These are phyloP conservation scores for Hypomontagnella monticulosa DNA, from an alignment of 495 filamentous ascomycete species.

Conservation along the genomic window DNA sequence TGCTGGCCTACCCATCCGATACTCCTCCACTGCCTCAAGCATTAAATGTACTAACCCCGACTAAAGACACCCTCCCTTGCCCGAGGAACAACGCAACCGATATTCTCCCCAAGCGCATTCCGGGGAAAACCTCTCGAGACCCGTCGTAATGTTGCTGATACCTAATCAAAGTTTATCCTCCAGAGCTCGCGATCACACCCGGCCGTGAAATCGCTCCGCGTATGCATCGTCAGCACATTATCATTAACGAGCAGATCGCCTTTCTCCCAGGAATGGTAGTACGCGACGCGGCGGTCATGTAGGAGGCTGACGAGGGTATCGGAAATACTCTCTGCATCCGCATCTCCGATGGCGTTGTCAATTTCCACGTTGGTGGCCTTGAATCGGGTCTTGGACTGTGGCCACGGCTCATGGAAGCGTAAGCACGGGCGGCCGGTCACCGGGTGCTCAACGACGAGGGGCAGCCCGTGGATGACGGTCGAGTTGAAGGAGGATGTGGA, in stretches of 20 bases:
- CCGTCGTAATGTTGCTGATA: no score
- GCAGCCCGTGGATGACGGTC: conserved; percentile 52
- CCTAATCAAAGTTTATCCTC: conserved; percentile 34
- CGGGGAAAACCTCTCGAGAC: no score
- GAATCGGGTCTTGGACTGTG: conserved; percentile 58
- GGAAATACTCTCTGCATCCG: conserved; percentile 25
- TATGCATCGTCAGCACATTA: conserved; percentile 63
- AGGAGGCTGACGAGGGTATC: conserved; percentile 47
- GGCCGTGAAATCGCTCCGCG: conserved; percentile 55
- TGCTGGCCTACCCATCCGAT: no score
- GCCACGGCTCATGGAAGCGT: conserved; percentile 67
- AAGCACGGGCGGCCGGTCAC: conserved; percentile 55
- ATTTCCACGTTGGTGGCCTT: conserved; percentile 57
- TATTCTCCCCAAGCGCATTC: no score
- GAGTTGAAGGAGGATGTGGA: conserved; percentile 54
- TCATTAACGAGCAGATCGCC: conserved; percentile 66
- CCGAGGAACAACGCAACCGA: no score
- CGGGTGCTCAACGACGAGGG: conserved; percentile 61
- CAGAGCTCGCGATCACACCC: conserved; percentile 28
- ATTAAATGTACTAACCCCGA: no score
- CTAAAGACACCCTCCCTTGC: no score
- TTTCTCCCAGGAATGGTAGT: conserved; percentile 60
- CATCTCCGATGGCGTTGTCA: conserved; percentile 48
- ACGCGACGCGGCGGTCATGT: conserved; percentile 62
- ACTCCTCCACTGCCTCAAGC: no score